phyloP scores from a whole-genome alignment of 352 stramenopile genomes.

The Globisporangium alternatum region DNA sequence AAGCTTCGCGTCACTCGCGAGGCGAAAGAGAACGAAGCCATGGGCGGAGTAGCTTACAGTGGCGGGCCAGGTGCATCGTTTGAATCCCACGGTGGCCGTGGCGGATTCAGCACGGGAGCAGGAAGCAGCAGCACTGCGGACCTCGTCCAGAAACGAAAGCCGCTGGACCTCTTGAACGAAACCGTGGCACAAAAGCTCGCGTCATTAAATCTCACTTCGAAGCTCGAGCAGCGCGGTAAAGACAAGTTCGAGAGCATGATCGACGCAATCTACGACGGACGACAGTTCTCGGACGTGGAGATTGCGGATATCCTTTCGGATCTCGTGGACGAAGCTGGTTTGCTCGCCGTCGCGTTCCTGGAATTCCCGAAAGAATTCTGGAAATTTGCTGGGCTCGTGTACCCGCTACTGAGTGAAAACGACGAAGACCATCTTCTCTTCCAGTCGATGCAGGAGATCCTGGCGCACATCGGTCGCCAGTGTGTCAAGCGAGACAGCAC shows the following conservation, averaged over 20 bases:
- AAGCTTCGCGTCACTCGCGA: conserved; percentile 78
- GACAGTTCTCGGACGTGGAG: conserved; percentile 36
- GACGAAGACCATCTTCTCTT: conserved; percentile 51
- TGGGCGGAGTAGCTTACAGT: conserved; percentile 25
- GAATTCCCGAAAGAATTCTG: conserved; percentile 84
- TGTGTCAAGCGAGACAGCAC: conserved; percentile 44
- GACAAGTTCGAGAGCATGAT: conserved; percentile 77
- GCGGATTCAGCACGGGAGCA: conserved; percentile 14
- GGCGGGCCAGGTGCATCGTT: conserved; percentile 26
- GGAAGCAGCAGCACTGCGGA: conserved; percentile 27
- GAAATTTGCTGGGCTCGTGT: conserved; percentile 56
- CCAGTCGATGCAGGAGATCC: conserved; percentile 24
- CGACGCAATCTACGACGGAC: conserved; percentile 39
- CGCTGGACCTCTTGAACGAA: conserved; percentile 68
- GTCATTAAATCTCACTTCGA: conserved; percentile 19
- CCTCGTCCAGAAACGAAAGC: conserved; percentile 49
- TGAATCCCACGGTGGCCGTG: conserved; percentile 23
- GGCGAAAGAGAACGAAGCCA: conserved; percentile 47
- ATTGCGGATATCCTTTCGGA: conserved; percentile 31
- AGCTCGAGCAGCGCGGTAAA: conserved; percentile 39
- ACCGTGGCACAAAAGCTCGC: conserved; percentile 34
- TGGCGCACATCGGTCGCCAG: conserved; percentile 40
- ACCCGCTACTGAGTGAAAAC: conserved; percentile 46
- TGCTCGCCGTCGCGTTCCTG: conserved; percentile 60
- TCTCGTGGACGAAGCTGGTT: conserved; percentile 43